A percentile compares a stretch with the other conserved stretches of the same genome.
Evolutionary conservation across 306 rosid genomes (phyloP).

Genomic region (Ceratonia siliqua): DNA sequence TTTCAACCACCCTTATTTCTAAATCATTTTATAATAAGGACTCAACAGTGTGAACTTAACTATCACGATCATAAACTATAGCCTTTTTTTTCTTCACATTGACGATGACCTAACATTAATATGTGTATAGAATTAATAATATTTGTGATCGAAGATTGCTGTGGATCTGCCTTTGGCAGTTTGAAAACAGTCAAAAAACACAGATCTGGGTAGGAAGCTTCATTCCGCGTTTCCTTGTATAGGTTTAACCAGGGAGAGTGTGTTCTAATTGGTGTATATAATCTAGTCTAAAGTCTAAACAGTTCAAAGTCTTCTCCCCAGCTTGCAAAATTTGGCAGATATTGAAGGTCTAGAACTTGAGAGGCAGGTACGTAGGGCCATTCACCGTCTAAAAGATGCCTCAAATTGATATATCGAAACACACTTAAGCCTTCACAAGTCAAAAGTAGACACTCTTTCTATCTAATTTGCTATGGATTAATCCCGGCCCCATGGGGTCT

Average conservation of each 20-base stretch:
- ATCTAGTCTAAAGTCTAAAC: neutral
- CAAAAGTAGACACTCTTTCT: conserved; percentile 16
- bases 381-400: conserved; percentile 7
- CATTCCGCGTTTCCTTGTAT: neutral
- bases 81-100: neutral
- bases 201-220: neutral
- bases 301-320: neutral
- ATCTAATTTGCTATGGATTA: neutral
- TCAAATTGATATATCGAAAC: neutral
- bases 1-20: neutral
- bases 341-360: conserved; percentile 2
- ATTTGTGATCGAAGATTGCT: neutral
- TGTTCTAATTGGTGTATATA: neutral
- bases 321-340: conserved; percentile 39
- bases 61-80: neutral
- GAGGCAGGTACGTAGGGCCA: conserved; percentile 27
- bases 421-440: neutral
- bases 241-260: neutral
- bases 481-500: neutral
- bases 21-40: neutral
- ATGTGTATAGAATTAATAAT: neutral
- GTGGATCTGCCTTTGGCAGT: neutral
- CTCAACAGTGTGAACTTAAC: neutral
- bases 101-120: neutral
- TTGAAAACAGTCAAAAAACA: neutral